Base-by-base conservation (phyloP, 192 early-diverging fungal genomes). In the Coemansia umbellata region DNA sequence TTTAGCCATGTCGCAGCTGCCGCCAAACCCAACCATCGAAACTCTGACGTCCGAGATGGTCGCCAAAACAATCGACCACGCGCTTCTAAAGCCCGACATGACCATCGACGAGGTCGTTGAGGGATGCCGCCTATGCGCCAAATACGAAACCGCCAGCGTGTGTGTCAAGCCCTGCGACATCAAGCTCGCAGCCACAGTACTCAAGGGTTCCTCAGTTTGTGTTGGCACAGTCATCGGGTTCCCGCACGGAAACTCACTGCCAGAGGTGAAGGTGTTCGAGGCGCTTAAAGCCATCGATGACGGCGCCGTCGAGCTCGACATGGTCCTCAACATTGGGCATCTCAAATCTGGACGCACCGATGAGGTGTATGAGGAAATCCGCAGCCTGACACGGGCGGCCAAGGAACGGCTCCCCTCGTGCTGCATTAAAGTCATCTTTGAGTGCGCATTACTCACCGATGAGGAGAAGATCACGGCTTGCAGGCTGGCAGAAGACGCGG, bases 141-240 rank as follows among this genome's bases (percentile, higher is more conserved):
- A 69, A 31, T 82, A 82, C 69, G 52, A 80, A 7, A 55, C 63
- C 2, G 75, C 71, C 37, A 81, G 79, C 21, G 81, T 84, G 2
- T 84, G 82, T 55, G 82, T 84, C 39, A 80, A 81, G 30, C 79
- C 82, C n/a, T 82, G 82, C 58, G 80, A 84, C 40, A 79, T 84
- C 15, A 64, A 61, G 37, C 47, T 75, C 10, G 82, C 82, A 3
- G 44, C 69, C 10, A 47, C 61, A 4, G 41, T 51, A 1, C 63
- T 84, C 3, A 23, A 59, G 14, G 68, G 53, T 47, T 75, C 69
- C 23, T 41, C 33, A n/a, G 82, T 84, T 3, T 55, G 67, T n/a
- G 80, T 84, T 0, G 78, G 82, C 28, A 82, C 82, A 0, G 82
- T 84, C 1, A 80, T 84, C 35, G 78, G 78, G 1, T 84, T 84